Base-by-base conservation (phyloP, 352 stramenopile species). In the Ophiocytium majus region DNA sequence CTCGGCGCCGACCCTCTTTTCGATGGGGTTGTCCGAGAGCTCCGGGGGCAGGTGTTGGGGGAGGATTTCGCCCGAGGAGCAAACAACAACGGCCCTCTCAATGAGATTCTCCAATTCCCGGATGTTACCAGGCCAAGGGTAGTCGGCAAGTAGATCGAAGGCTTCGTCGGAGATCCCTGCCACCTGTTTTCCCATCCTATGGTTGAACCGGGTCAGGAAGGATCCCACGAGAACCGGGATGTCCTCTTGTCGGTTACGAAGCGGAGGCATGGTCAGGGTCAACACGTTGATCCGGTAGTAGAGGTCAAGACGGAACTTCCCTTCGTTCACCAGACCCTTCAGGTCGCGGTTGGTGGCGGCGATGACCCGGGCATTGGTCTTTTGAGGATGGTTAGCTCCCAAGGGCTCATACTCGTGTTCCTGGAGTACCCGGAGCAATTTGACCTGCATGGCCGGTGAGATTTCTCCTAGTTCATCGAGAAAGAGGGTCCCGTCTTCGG, bases 401-500 rank as follows among this genome's bases (percentile, higher is more conserved):
- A 71, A 23, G 19, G 19, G 23, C 28, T 23, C 28, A 23, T 23
- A 23, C 28, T 71, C 57, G 23, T 28, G 23, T 71, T 71, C 57
- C 57, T 71, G 57, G 28, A 71, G 57, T 71, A 71, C 57, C 57
- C 57, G 57, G 28, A 71, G 57, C 28, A 71, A 71, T 71, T 71
- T 71, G 23, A 71, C 57, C 57, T 71, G 57, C 57, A 71, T 71
- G 28, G 23, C 28, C 57, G 28, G 28, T 23, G 19, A 23, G 19
- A 71, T 71, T 71, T 71, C 57, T 23, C 19, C 71, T 63, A 35
- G 10, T 79, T 31, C 10, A 35, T 79, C 71, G 31, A 79, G 35
- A 10, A 79, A 35, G 10, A 79, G 10, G 71, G 57, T 71, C 19
- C 57, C 57, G 57, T 71, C 28, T 23, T 71, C 28, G 19, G 19